A percentile compares a stretch with the other conserved stretches of the same genome.
These are phyloP conservation scores for Wickerhamomyces mucosus DNA, from an alignment of 805 yeast genomes.

Conservation along the genomic window DNA sequence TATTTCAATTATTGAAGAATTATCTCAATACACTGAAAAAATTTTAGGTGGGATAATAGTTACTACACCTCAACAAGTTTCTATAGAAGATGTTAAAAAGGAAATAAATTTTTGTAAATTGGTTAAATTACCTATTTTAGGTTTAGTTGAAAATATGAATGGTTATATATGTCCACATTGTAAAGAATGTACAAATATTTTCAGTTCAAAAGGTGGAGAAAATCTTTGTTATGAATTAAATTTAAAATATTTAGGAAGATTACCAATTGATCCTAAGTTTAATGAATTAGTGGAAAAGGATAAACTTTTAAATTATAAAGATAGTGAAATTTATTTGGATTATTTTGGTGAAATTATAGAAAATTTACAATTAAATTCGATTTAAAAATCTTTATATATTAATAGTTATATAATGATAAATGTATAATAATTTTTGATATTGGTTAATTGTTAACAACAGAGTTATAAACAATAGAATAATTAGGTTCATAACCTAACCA, in stretches of 20 bases:
- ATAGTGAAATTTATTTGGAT: background rate
- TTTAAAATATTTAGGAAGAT: constrained; percentile 69
- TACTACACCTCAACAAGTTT: constrained; percentile 92
- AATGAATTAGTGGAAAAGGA: constrained; percentile 75
- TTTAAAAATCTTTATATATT: too few species aligned
- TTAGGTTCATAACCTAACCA: constrained; percentile 69
- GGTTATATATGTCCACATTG: constrained; percentile 95
- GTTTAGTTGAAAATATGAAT: constrained; percentile 92
- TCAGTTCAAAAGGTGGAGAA: constrained; percentile 89
- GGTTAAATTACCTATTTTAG: constrained; percentile 71
- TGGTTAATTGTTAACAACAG: constrained; percentile 31
- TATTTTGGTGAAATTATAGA: background rate
- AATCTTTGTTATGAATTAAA: constrained; percentile 51
- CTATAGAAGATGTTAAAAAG: constrained; percentile 89
- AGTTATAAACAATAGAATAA: constrained; percentile 48
- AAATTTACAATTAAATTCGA: too few species aligned
- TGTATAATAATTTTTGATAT: too few species aligned
- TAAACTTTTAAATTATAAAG: constrained; percentile 12
- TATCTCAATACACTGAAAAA: constrained; percentile 30
- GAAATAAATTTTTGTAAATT: constrained; percentile 88
- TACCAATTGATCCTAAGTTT: constrained; percentile 91
- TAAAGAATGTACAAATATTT: constrained; percentile 83
- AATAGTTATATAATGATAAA: too few species aligned
- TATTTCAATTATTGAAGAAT: constrained; percentile 89
- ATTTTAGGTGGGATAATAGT: constrained; percentile 94